Conservation (phyloP, 176 grass and related monocot species). For the Musa acuminata region DNA sequence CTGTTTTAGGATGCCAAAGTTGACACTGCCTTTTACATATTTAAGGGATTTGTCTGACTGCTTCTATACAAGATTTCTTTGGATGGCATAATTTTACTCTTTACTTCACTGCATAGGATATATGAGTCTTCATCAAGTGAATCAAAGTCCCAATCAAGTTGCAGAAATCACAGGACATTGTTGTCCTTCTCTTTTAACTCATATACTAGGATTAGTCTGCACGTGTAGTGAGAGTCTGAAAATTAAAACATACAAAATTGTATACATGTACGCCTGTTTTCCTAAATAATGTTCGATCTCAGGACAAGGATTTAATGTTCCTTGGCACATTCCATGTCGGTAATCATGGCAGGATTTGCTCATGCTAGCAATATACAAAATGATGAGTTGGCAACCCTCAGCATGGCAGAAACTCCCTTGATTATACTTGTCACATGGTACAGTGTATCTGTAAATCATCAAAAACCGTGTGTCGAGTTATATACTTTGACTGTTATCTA, state of each 20-base stretch:
- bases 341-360: background rate
- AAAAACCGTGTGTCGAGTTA: background rate
- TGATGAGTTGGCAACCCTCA: background rate
- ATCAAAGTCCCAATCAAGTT: too few species aligned
- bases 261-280: too few species aligned
- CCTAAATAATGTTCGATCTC: background rate
- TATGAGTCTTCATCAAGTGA: too few species aligned
- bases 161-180: too few species aligned
- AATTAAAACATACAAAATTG: too few species aligned
- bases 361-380: background rate
- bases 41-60: background rate
- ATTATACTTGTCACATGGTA: background rate
- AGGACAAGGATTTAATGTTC: background rate
- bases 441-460: background rate
- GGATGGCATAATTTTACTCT: background rate
- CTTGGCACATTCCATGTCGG: background rate
- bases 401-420: background rate
- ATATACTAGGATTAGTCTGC: too few species aligned
- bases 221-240: too few species aligned
- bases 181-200: too few species aligned
- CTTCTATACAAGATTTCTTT: background rate
- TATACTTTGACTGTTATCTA: background rate
- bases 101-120: background rate
- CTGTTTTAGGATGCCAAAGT: too few species aligned
- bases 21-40: background rate